Base-by-base conservation (phyloP, 2,329 filamentous ascomycete species). In the Trichophyton verrucosum region DNA sequence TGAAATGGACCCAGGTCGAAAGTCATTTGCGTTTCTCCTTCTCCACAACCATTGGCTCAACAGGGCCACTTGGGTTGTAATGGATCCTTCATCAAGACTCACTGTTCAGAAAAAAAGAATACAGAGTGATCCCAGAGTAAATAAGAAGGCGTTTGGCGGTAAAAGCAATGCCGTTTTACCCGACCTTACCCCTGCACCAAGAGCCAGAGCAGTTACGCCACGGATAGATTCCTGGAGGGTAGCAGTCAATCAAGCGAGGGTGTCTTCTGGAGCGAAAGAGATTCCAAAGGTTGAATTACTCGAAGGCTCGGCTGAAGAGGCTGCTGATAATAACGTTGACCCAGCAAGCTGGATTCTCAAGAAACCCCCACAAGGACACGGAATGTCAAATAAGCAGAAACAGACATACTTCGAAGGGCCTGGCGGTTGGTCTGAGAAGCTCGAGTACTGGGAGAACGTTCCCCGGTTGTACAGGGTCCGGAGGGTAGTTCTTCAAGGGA, bases 1-100 rank as follows among this genome's bases (percentile, higher is more conserved):
- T 46, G 73, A 76, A 61, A 67, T 71, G 22, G 72, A 69, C 3
- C 74, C 74, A 4, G 74, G 74, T 8, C 68, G 71, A 55, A 74
- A 71, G 61, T 70, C 73, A 4, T 75, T 71, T 59, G 72, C 75
- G 61, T 76, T 76, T 60, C 66, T 71, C 24, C 61, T 73, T 22
- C 68, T 76, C 46, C 69, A 73, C 36, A 75, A 75, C 56, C 74
- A 75, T 61, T 76, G 74, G 74, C 58, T 76, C n/a, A 76, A 75
- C 59, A 68, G 63, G 46, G 66, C 71, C 36, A 75, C 73, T 1
- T 75, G 73, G 74, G 55, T 73, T 20, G 72, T 76, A 30, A 67
- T 70, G 46, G 73, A 75, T 60, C 73, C 74, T 7, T 63, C 69
- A n/a, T 75, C 72, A 30, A 68, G 74, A 58, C 67, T 73, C 27